Evolutionary conservation across 352 stramenopile species (phyloP).

Genomic region (Aphanomyces euteiches): DNA sequence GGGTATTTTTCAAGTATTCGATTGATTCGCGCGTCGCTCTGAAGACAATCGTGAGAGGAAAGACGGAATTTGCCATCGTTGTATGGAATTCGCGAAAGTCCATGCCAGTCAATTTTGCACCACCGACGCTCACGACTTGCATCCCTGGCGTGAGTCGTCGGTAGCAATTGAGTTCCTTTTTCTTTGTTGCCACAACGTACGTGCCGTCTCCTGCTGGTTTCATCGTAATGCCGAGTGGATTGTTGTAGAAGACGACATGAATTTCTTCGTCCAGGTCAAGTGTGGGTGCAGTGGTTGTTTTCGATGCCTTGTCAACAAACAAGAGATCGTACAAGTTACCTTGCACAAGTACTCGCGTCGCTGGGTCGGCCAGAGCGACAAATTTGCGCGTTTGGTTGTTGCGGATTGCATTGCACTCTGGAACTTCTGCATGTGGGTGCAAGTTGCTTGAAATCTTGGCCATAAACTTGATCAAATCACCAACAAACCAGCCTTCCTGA

Average conservation of each 20-base stretch:
- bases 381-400: slow-evolving; percentile 46
- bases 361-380: slow-evolving; percentile 31
- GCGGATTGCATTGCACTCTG: slow-evolving; percentile 71
- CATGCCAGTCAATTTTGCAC: slow-evolving; percentile 48
- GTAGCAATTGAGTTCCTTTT: slow-evolving; percentile 85
- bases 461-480: slow-evolving; percentile 27
- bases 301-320: slow-evolving; percentile 26
- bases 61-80: slow-evolving; percentile 66
- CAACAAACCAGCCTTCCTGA: slow-evolving; percentile 18
- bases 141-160: slow-evolving; percentile 60
- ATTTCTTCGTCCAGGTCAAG: slow-evolving; percentile 44
- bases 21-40: slow-evolving; percentile 35
- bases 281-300: slow-evolving; percentile 34
- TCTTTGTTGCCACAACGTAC: slow-evolving; percentile 54
- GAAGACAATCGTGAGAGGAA: slow-evolving; percentile 71
- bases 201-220: slow-evolving; percentile 70
- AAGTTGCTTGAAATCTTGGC: slow-evolving; percentile 20
- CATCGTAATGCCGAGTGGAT: slow-evolving; percentile 82
- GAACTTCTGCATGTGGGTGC: slow-evolving; percentile 55
- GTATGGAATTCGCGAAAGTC: slow-evolving; percentile 82
- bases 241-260: slow-evolving; percentile 74
- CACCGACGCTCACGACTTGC: slow-evolving; percentile 68
- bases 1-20: slow-evolving; percentile 10
- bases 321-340: slow-evolving; percentile 28
- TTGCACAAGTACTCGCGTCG: slow-evolving; percentile 27